Conservation (phyloP, 2,329 filamentous ascomycete species). For the Cladosporium velox region DNA sequence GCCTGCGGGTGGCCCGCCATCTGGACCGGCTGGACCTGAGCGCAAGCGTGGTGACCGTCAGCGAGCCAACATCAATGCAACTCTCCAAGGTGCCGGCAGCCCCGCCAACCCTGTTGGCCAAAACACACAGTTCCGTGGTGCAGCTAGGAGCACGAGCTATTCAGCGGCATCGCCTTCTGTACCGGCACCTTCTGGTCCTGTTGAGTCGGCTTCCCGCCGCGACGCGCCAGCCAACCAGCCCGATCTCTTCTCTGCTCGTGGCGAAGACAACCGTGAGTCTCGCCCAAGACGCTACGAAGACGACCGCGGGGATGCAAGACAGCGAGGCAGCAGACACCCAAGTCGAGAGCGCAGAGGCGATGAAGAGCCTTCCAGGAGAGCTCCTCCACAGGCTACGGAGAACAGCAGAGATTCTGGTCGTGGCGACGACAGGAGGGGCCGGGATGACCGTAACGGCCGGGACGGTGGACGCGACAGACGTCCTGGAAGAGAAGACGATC, state of each 20-base stretch:
- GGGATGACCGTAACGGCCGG: slow-evolving; percentile 26
- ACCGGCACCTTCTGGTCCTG: slow-evolving; percentile 14
- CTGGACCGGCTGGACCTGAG: slow-evolving; percentile 34
- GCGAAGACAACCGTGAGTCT: slow-evolving; percentile 26
- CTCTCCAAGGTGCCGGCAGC: slow-evolving; percentile 27
- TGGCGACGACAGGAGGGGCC: slow-evolving; percentile 29
- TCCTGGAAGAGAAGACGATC: slow-evolving; percentile 25
- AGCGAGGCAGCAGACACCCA: slow-evolving; percentile 31
- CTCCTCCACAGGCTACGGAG: slow-evolving; percentile 27
- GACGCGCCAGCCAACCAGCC: slow-evolving; percentile 21
- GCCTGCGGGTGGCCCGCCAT: slow-evolving; percentile 32
- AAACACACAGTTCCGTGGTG: slow-evolving; percentile 37
- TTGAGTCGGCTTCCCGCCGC: slow-evolving; percentile 28
- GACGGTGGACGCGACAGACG: slow-evolving; percentile 23
- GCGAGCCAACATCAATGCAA: slow-evolving; percentile 33
- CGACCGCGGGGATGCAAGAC: slow-evolving; percentile 26
- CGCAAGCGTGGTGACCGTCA: slow-evolving; percentile 30
- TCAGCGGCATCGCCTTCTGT: slow-evolving; percentile 20
- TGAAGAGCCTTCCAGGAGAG: slow-evolving; percentile 24
- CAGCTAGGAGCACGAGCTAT: slow-evolving; percentile 26
- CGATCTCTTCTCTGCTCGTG: slow-evolving; percentile 27
- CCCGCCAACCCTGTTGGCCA: slow-evolving; percentile 25
- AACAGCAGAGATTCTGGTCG: slow-evolving; percentile 29
- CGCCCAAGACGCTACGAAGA: slow-evolving; percentile 30
- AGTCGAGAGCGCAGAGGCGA: slow-evolving; percentile 33